Evolutionary conservation across 306 rosid genomes (phyloP), one percentile per base, ranked within the genome.

Genomic region (Pyrus bretschneideri): DNA sequence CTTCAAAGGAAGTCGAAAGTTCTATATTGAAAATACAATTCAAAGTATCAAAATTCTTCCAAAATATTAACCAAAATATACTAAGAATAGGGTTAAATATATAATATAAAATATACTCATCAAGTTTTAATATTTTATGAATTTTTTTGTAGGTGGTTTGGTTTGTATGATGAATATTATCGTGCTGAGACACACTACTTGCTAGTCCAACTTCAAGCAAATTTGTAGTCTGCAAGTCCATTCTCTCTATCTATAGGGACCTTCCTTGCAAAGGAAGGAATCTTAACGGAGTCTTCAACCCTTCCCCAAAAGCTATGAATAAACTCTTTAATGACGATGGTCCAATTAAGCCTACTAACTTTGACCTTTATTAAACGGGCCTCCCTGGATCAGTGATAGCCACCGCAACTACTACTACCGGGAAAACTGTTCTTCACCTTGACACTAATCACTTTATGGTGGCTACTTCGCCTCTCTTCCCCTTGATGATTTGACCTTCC

Each of bases 341-440:
- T 79, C 93, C 82, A 2, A 91, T 94, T 4, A 96, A 94, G 18
- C 98, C 96, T 42, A 76, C 76, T 61, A 80, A 76, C 78, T 90
- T 92, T 42, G 93, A 94, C 73, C 90, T 92, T 90, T 74, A 70
- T 94, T 59, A 96, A 76, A 94, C 93, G 2, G 93, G 95, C 64
- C 76, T 91, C 1, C 51, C 89, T 3, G 85, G 85, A 83, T 91
- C 96, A 27, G 45, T 91, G 30, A 77, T 90, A 4, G 88, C 98
- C 29, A 90, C 97, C 1, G 91, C 97, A 25, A 88, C 96, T 40
- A 79, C 95, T 10, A 83, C 86, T 19, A 73, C 63, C 19, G 93
- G 94, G 1, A 94, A 87, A 79, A 89, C 89, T 6, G 80, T 94
- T 61, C 93, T 91, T 86, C 98, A 91, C 84, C 85, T 94, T 18